These are phyloP conservation scores for Coccomyxa subellipsoidea DNA, from an alignment of 163 green algal genomes.

Conservation along the genomic window DNA sequence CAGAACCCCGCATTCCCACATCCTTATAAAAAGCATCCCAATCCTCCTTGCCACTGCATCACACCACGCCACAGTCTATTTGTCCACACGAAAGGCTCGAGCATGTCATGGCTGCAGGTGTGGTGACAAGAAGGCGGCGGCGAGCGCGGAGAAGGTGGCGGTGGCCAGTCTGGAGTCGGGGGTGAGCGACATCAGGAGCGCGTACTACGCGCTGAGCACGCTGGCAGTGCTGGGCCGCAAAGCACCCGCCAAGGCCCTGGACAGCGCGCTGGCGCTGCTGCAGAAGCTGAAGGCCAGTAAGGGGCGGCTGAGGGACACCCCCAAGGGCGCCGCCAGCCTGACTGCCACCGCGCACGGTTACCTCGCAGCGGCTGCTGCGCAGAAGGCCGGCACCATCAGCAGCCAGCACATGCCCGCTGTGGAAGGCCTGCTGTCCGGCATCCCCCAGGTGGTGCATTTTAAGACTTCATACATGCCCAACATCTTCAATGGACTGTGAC, in stretches of 20 bases:
- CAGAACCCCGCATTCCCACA: neutral
- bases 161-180: neutral
- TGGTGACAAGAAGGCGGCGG: neutral
- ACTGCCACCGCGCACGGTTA: neutral
- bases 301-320: neutral
- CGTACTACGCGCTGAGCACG: neutral
- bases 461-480: neutral
- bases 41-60: too few relatives aligned
- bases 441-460: neutral
- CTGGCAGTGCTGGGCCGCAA: neutral
- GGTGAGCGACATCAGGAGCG: neutral
- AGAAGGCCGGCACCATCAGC: neutral
- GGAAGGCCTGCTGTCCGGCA: neutral
- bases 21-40: too few relatives aligned
- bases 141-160: neutral
- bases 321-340: neutral
- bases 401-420: neutral
- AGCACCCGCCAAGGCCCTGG: neutral
- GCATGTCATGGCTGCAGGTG: neutral
- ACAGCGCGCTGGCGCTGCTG: neutral
- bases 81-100: too few relatives aligned
- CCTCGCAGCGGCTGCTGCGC: neutral
- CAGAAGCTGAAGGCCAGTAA: neutral
- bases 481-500: neutral
- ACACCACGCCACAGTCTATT: too few relatives aligned